A percentile compares a stretch with the other conserved stretches of the same genome.
These are phyloP conservation scores for Barnettozyma populi DNA, from an alignment of 805 yeast genomes.

Conservation along the genomic window DNA sequence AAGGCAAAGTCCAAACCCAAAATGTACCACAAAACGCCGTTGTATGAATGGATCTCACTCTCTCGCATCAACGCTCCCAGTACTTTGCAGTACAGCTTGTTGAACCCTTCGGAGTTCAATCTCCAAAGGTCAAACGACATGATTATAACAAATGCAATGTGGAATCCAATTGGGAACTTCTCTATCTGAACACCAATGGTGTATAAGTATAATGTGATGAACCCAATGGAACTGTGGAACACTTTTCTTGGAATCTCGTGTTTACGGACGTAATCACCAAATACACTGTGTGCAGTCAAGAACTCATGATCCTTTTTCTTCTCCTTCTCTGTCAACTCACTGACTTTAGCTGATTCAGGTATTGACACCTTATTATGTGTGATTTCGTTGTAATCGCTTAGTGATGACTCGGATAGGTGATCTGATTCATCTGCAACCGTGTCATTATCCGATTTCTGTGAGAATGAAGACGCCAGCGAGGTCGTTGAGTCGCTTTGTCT, in stretches of 20 bases:
- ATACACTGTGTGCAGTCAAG: conserved; percentile 37
- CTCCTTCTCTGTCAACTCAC: background rate
- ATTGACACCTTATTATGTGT: background rate
- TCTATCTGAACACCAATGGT: conserved; percentile 50
- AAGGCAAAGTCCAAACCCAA: conserved; percentile 75
- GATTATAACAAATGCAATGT: conserved; percentile 48
- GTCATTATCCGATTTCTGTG: conserved; percentile 12
- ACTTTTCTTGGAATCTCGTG: conserved; percentile 88
- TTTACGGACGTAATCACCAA: conserved; percentile 54
- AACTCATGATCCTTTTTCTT: conserved; percentile 11
- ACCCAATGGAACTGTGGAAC: conserved; percentile 86
- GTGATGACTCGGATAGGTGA: conserved; percentile 2
- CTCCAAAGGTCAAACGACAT: conserved; percentile 64
- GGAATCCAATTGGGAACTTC: conserved; percentile 56
- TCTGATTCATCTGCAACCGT: conserved; percentile 6
- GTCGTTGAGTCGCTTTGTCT: conserved; percentile 4
- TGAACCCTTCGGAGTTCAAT: conserved; percentile 54
- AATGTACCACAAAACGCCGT: conserved; percentile 87
- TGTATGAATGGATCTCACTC: conserved; percentile 62
- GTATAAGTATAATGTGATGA: conserved; percentile 70
- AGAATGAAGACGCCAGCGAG: conserved; percentile 10
- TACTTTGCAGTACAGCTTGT: conserved; percentile 55
- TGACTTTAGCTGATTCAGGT: background rate
- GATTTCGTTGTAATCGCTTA: conserved; percentile 2
- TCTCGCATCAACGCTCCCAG: conserved; percentile 86